Conservation (phyloP, 208 protist species). For the Leishmania mexicana region DNA sequence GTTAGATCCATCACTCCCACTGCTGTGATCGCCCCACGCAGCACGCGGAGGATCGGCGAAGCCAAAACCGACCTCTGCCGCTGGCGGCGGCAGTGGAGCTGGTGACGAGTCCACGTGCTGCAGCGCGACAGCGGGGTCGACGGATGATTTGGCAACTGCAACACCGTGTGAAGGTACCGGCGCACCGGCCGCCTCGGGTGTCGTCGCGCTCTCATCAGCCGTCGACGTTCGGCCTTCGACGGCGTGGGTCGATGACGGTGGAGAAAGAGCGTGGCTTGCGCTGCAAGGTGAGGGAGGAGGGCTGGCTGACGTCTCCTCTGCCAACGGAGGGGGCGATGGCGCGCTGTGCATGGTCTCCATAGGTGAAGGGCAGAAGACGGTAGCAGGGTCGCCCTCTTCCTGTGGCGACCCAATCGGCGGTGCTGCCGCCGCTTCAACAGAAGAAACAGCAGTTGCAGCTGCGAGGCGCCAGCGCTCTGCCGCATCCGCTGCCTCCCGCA, state of each 20-base stretch:
- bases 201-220: background rate
- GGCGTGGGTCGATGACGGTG: background rate
- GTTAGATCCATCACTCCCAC: background rate
- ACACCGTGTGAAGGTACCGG: background rate
- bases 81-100: background rate
- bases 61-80: conserved; percentile 4
- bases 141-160: background rate
- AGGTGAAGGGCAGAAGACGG: background rate
- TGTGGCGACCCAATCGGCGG: background rate
- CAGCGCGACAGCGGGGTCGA: background rate
- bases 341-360: background rate
- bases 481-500: conserved; percentile 11
- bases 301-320: background rate
- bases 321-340: background rate
- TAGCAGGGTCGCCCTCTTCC: background rate
- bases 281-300: background rate
- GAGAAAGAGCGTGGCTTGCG: background rate
- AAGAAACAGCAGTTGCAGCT: background rate
- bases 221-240: background rate
- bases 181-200: background rate
- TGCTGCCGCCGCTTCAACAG: background rate
- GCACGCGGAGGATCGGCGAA: conserved; percentile 19
- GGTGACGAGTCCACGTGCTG: conserved; percentile 4
- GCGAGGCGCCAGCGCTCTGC: conserved; percentile 1
- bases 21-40: background rate